phyloP scores from a whole-genome alignment of 2,329 filamentous ascomycete genomes.

The Aureobasidium lini region DNA sequence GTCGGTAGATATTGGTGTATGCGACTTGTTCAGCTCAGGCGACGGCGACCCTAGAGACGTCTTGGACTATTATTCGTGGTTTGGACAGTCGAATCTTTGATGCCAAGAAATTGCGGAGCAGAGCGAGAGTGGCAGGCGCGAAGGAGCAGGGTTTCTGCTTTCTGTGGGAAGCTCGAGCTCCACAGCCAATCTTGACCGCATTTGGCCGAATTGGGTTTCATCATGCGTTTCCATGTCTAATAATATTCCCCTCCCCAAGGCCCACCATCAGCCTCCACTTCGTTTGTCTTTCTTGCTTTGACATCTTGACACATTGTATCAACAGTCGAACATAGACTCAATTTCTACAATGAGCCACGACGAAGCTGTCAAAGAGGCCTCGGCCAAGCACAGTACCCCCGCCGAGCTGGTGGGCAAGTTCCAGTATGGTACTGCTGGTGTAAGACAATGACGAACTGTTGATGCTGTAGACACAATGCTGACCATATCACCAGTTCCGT shows the following conservation, averaged over 20 bases:
- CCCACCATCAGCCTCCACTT: neutral
- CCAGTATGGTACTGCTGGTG: slow-evolving; percentile 53
- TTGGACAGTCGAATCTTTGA: neutral
- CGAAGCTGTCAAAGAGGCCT: slow-evolving; percentile 16
- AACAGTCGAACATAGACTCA: neutral
- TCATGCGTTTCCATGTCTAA: slow-evolving; percentile 8
- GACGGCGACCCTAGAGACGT: neutral
- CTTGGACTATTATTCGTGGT: neutral
- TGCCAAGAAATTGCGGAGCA: neutral
- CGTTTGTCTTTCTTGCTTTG: neutral
- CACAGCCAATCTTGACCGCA: neutral
- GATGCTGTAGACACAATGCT: slow-evolving; percentile 1
- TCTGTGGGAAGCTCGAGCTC: neutral
- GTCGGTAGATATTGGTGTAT: neutral
- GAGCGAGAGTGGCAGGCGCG: neutral
- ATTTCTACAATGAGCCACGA: slow-evolving; percentile 9
- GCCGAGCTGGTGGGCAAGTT: slow-evolving; percentile 34
- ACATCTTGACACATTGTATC: neutral
- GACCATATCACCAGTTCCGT: slow-evolving; percentile 46
- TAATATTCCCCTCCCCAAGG: neutral
- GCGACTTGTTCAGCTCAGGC: neutral
- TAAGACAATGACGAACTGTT: slow-evolving; percentile 7
- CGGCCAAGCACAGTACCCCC: slow-evolving; percentile 27
- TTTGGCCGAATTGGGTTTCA: neutral
- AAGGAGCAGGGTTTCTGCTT: neutral